A percentile compares a stretch with the other conserved stretches of the same genome.
Conservation (phyloP, 2,329 filamentous ascomycete genomes). For the Scedosporium boydii region DNA sequence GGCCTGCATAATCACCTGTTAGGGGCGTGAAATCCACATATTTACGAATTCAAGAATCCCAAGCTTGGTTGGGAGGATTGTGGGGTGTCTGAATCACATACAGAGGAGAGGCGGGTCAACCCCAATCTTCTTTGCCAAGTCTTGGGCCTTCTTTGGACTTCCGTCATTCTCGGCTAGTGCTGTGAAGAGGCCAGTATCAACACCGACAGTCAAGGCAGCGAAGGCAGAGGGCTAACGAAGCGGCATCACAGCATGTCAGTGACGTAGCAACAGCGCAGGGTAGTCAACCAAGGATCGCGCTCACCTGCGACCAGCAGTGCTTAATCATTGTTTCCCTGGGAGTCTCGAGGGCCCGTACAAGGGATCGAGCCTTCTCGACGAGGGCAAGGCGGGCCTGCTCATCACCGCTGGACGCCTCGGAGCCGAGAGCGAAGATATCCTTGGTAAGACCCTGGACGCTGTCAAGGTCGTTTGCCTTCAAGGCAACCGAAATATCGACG, state of each 20-base stretch:
- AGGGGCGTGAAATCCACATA: neutral
- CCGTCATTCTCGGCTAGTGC: conserved; percentile 21
- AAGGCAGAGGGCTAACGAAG: conserved; percentile 14
- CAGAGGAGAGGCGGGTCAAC: conserved; percentile 19
- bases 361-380: conserved; percentile 15
- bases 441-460: conserved; percentile 9
- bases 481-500: conserved; percentile 11
- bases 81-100: conserved; percentile 9
- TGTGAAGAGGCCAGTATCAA: conserved; percentile 25
- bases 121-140: conserved; percentile 19
- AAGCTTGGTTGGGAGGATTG: too few species aligned
- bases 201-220: conserved; percentile 19
- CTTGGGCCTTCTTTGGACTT: conserved; percentile 18
- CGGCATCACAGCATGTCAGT: neutral
- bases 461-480: conserved; percentile 9
- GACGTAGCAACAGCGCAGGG: neutral
- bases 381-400: conserved; percentile 18
- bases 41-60: too few species aligned
- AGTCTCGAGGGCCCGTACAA: conserved; percentile 28
- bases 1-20: conserved; percentile 9
- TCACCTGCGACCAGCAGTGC: conserved; percentile 33
- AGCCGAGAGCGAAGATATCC: conserved; percentile 3
- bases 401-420: conserved; percentile 3
- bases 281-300: neutral
- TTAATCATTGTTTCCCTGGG: conserved; percentile 38